Evolutionary conservation across 2,329 filamentous ascomycete genomes (phyloP).

Genomic region (Ophiosphaerella herpotricha): DNA sequence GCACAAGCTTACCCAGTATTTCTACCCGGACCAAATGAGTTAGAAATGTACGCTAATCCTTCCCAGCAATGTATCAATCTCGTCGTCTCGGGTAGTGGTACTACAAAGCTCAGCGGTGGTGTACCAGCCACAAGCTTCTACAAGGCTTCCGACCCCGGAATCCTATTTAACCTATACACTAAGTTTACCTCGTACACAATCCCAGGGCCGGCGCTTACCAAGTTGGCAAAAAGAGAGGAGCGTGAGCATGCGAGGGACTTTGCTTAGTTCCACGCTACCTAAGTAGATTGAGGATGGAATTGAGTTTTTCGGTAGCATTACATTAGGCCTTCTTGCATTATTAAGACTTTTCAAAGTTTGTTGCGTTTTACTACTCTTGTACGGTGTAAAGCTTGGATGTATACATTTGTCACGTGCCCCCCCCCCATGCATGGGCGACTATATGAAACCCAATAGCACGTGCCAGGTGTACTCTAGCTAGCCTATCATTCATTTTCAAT

Average conservation of each 20-base stretch:
- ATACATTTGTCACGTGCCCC: too few species aligned
- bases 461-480: too few species aligned
- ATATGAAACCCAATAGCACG: too few species aligned
- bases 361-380: too few species aligned
- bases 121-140: constrained; percentile 49
- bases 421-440: too few species aligned
- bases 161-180: constrained; percentile 45
- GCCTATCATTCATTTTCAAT: too few species aligned
- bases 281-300: background rate
- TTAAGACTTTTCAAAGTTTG: too few species aligned
- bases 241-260: constrained; percentile 24
- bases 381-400: too few species aligned
- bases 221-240: constrained; percentile 23
- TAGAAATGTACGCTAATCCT: too few species aligned
- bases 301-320: background rate
- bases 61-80: constrained; percentile 55
- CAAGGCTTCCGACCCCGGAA: constrained; percentile 48
- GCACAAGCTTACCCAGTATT: constrained; percentile 54
- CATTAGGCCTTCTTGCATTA: background rate
- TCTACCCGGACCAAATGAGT: too few species aligned
- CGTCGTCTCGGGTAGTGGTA: constrained; percentile 52
- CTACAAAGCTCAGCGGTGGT: constrained; percentile 40
- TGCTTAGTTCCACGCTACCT: background rate
- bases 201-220: constrained; percentile 38
- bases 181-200: constrained; percentile 37